Evolutionary conservation across 2,329 filamentous ascomycete species (phyloP).

Genomic region (Volutella citrinella): DNA sequence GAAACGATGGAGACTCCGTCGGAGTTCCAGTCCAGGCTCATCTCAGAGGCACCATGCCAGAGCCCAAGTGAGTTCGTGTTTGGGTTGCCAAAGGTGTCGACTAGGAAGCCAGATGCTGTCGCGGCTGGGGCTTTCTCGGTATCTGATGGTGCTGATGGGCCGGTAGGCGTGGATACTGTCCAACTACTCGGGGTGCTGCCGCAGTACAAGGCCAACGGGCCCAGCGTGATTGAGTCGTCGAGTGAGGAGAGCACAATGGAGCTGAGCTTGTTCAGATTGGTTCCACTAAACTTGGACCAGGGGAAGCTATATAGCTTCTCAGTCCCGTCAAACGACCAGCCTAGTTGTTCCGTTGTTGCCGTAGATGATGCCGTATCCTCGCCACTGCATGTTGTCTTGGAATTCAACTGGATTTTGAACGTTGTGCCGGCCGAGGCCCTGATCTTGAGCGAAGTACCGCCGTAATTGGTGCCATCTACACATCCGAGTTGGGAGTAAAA

Average conservation of each 20-base stretch:
- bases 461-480: slow-evolving; percentile 49
- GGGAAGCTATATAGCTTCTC: slow-evolving; percentile 59
- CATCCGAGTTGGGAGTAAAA: slow-evolving; percentile 58
- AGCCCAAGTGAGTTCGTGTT: slow-evolving; percentile 57
- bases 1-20: slow-evolving; percentile 46
- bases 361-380: slow-evolving; percentile 31
- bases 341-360: slow-evolving; percentile 46
- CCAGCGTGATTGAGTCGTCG: slow-evolving; percentile 46
- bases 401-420: slow-evolving; percentile 51
- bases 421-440: slow-evolving; percentile 49
- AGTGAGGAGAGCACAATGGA: slow-evolving; percentile 49
- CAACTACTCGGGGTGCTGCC: slow-evolving; percentile 49
- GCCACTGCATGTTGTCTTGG: slow-evolving; percentile 42
- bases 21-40: slow-evolving; percentile 48
- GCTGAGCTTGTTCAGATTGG: slow-evolving; percentile 51
- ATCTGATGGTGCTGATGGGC: slow-evolving; percentile 39
- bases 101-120: slow-evolving; percentile 48
- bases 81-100: slow-evolving; percentile 57
- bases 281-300: slow-evolving; percentile 47
- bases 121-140: slow-evolving; percentile 50
- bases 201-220: slow-evolving; percentile 58
- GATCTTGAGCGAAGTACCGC: slow-evolving; percentile 54
- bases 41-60: slow-evolving; percentile 66
- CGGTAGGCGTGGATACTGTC: slow-evolving; percentile 38
- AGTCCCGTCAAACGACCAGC: slow-evolving; percentile 59